Base-by-base conservation (phyloP, 1,284 basidiomycete genomes). In the Exobasidium rhododendri region DNA sequence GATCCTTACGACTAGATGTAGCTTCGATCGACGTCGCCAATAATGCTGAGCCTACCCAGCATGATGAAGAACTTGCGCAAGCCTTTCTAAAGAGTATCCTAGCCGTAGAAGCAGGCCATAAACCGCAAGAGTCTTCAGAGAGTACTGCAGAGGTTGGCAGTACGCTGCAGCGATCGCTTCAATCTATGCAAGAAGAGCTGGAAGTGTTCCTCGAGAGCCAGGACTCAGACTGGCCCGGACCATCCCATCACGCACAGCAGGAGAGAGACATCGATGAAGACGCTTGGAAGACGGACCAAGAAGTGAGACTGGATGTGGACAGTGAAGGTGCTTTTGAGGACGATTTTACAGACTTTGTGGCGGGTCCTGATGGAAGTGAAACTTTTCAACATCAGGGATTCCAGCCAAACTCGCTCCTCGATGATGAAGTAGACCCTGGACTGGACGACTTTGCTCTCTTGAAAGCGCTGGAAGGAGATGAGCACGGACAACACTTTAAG, bases 341-440 rank as follows among this genome's bases (percentile, higher is more conserved):
- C 40, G 59, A 61, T 53, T 61, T 61, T 58, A 20, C 22, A 14
- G 59, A 61, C 17, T 61, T 61, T 55, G 52, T 60, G 10, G 31
- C 17, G 20, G 51, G 22, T n/a, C n/a, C n/a, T n/a, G n/a, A n/a
- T n/a, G n/a, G n/a, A n/a, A n/a, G n/a, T n/a, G n/a, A n/a, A n/a
- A n/a, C n/a, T n/a, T n/a, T 53, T n/a, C 4, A 11, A 26, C 50
- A 11, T 30, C 3, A 5, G 50, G 17, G 28, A 53, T 28, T 47
- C 22, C 45, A 47, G 28, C n/a, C n/a, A n/a, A n/a, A n/a, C n/a
- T n/a, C n/a, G n/a, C n/a, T n/a, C n/a, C n/a, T n/a, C 13, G n/a
- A 24, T 13, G 47, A 50, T 26, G 47, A 50, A 4, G 47, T 14
- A 24, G 47, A 26, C 28, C 26, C 28, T 4, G 47, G 24, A 24